Percentiles rank a stretch among this genome's conserved stretches.
Evolutionary conservation across 2,329 filamentous ascomycete genomes (phyloP).

Genomic region (Thermothelomyces thermophilus): DNA sequence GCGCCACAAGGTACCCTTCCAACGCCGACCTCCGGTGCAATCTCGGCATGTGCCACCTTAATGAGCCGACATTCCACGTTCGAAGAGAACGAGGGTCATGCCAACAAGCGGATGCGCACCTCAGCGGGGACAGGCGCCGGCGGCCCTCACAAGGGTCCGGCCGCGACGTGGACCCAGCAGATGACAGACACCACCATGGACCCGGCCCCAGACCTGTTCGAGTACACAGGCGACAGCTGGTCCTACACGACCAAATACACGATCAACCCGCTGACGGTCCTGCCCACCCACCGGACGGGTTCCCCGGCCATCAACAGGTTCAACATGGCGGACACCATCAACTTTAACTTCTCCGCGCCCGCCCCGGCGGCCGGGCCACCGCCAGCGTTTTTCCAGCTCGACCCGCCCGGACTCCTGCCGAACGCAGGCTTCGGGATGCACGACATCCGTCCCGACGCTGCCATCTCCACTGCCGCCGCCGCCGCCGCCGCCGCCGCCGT

Average conservation of each 20-base stretch:
- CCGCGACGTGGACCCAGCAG: not conserved
- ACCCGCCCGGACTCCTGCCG: not conserved
- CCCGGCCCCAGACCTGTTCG: conserved; percentile 8
- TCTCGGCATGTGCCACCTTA: not conserved
- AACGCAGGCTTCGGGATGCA: not conserved
- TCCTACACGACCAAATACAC: conserved; percentile 7
- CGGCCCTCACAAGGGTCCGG: too few species aligned
- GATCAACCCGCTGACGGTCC: not conserved
- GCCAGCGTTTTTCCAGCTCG: not conserved
- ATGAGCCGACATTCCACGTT: not conserved
- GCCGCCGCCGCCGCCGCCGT: too few species aligned
- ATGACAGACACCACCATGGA: not conserved
- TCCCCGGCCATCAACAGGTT: conserved; percentile 1
- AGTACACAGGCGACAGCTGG: conserved; percentile 8
- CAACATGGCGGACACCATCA: not conserved
- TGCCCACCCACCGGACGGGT: conserved; percentile 11
- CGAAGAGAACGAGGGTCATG: conserved; percentile 12
- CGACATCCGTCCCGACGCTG: not conserved
- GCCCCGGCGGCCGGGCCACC: not conserved
- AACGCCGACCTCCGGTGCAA: not conserved
- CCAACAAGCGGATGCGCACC: conserved; percentile 31
- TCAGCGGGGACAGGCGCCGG: conserved; percentile 22
- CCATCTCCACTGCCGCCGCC: too few species aligned
- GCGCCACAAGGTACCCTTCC: conserved; percentile 26
- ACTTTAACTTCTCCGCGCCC: not conserved